These are phyloP conservation scores for Botrytis fragariae DNA, from an alignment of 2,329 filamentous ascomycete species.

Conservation along the genomic window DNA sequence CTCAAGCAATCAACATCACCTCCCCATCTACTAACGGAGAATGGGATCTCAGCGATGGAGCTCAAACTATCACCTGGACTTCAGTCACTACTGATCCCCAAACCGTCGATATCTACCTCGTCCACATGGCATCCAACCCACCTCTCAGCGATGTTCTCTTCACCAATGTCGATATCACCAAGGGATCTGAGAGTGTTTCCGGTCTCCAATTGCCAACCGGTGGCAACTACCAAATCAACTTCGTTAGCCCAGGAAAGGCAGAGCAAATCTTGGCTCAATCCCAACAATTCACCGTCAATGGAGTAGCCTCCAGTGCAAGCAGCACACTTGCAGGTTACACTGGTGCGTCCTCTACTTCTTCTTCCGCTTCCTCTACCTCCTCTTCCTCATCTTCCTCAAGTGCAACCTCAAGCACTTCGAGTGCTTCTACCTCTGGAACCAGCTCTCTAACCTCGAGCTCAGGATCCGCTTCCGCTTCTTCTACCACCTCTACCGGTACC, in stretches of 20 bases:
- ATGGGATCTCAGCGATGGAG: constrained; percentile 13
- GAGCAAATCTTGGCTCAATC: constrained; percentile 20
- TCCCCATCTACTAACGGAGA: constrained; percentile 8
- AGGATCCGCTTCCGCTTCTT: neutral
- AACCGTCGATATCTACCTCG: constrained; percentile 19
- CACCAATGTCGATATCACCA: neutral
- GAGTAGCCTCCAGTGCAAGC: constrained; percentile 10
- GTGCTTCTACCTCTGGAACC: neutral
- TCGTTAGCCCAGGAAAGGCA: constrained; percentile 14
- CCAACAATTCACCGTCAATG: constrained; percentile 19
- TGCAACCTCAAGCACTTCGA: neutral
- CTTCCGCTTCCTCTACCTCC: neutral
- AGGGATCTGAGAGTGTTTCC: constrained; percentile 1
- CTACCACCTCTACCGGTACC: neutral
- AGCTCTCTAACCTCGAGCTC: constrained; percentile 8
- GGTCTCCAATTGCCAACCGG: constrained; percentile 20
- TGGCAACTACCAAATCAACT: constrained; percentile 20
- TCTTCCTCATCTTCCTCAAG: neutral
- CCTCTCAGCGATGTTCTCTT: constrained; percentile 14
- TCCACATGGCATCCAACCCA: constrained; percentile 15
- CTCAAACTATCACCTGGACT: constrained; percentile 19
- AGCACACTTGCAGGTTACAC: constrained; percentile 22
- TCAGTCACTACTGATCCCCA: constrained; percentile 15
- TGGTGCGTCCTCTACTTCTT: constrained; percentile 17
- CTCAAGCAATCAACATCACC: constrained; percentile 20